Evolutionary conservation across 768 basidiomycete genomes (phyloP).

Genomic region (Trametes gibbosa): DNA sequence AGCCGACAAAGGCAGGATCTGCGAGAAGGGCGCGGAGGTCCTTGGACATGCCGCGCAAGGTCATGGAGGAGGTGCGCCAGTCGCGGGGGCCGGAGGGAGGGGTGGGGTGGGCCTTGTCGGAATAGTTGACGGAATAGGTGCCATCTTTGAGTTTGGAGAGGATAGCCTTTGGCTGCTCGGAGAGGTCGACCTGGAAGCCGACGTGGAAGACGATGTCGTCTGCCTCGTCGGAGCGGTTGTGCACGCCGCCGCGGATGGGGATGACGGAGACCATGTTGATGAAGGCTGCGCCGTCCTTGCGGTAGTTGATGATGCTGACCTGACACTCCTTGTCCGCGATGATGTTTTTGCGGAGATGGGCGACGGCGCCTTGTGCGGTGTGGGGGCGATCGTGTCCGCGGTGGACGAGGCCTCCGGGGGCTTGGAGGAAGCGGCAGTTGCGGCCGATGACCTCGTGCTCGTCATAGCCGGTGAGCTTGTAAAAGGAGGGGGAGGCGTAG

Average conservation of each 20-base stretch:
- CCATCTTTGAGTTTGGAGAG: constrained; percentile 78
- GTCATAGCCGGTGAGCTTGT: constrained; percentile 67
- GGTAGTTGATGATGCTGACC: constrained; percentile 82
- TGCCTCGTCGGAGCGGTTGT: constrained; percentile 46
- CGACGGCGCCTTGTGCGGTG: constrained; percentile 65
- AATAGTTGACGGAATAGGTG: constrained; percentile 68
- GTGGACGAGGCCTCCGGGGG: constrained; percentile 58
- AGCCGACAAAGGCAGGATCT: constrained; percentile 46
- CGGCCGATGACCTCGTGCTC: constrained; percentile 79
- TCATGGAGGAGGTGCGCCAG: constrained; percentile 31
- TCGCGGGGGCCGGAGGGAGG: constrained; percentile 27
- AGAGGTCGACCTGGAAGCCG: constrained; percentile 94
- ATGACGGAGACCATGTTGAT: constrained; percentile 92
- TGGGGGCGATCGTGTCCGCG: constrained; percentile 54
- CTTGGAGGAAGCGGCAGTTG: constrained; percentile 91
- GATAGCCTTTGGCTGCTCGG: constrained; percentile 82
- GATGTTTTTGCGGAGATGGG: constrained; percentile 64
- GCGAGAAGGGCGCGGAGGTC: constrained; percentile 49
- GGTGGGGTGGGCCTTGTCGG: constrained; percentile 19
- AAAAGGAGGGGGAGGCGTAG: constrained; percentile 87
- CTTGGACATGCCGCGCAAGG: constrained; percentile 45
- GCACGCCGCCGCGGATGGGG: constrained; percentile 64
- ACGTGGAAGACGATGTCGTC: constrained; percentile 83
- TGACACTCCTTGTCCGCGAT: constrained; percentile 84
- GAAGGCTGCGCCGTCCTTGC: constrained; percentile 80